Evolutionary conservation across 1,139 yeast genomes (phyloP).

Genomic region (Nakaseomyces glabratus): DNA sequence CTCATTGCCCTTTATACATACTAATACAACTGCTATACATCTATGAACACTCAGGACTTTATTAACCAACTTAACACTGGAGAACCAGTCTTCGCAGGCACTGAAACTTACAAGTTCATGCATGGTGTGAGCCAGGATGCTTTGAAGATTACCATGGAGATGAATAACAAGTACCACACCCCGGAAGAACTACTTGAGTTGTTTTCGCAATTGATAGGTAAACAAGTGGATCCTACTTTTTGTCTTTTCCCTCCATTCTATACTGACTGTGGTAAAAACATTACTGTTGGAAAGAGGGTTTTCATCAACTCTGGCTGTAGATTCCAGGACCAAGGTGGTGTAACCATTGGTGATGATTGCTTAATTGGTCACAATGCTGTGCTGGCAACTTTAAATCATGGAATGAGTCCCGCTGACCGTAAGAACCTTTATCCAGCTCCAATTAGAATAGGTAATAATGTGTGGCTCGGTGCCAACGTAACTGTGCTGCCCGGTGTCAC

Average conservation of each 20-base stretch:
- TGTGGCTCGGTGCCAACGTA: conserved; percentile 56
- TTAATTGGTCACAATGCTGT: conserved; percentile 58
- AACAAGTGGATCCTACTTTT: neutral
- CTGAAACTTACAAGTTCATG: no score
- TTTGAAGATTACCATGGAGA: no score
- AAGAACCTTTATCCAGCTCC: conserved; percentile 46
- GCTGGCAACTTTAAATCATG: conserved; percentile 56
- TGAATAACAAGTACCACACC: no score
- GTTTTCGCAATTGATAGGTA: neutral
- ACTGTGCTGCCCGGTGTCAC: conserved; percentile 56
- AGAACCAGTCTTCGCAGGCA: no score
- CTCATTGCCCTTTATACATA: no score
- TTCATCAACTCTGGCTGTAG: conserved; percentile 50
- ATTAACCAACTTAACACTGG: no score
- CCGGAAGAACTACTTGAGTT: no score
- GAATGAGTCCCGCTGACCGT: conserved; percentile 39
- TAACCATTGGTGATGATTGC: conserved; percentile 53
- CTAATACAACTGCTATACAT: no score
- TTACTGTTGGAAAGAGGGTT: conserved; percentile 41
- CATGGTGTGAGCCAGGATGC: no score
- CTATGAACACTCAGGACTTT: no score
- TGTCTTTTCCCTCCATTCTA: conserved; percentile 36
- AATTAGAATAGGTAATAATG: conserved; percentile 50
- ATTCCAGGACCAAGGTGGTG: conserved; percentile 51
- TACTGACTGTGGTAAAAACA: conserved; percentile 53